Conservation (phyloP, 179 eudicot genomes). For the Beta corolliflora region DNA sequence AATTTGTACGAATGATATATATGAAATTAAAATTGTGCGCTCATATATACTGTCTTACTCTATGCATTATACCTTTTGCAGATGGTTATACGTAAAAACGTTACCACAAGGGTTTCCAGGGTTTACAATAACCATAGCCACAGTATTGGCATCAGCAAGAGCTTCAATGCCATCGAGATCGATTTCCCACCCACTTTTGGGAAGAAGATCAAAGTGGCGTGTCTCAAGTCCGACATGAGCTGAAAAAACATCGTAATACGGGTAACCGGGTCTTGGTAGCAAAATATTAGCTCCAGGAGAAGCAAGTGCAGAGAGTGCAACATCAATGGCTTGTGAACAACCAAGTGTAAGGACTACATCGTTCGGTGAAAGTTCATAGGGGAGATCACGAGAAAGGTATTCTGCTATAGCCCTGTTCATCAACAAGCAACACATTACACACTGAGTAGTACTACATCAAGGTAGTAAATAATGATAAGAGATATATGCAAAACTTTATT, state of each 20-base stretch:
- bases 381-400: slow-evolving; percentile 28
- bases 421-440: background rate
- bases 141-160: slow-evolving; percentile 29
- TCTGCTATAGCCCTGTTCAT: slow-evolving; percentile 35
- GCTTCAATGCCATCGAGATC: slow-evolving; percentile 24
- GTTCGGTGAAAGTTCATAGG: slow-evolving; percentile 22
- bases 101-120: slow-evolving; percentile 40
- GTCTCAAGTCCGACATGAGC: slow-evolving; percentile 26
- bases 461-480: background rate
- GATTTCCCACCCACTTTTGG: slow-evolving; percentile 28
- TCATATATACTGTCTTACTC: too few species aligned
- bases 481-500: background rate
- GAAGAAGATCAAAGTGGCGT: slow-evolving; percentile 31
- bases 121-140: slow-evolving; percentile 30
- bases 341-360: slow-evolving; percentile 31
- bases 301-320: slow-evolving; percentile 18
- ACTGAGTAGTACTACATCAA: background rate
- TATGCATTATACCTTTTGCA: slow-evolving; percentile 29
- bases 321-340: slow-evolving; percentile 27
- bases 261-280: slow-evolving; percentile 29
- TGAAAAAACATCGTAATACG: slow-evolving; percentile 20
- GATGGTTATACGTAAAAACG: slow-evolving; percentile 27
- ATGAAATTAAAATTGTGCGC: too few species aligned
- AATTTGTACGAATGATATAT: too few species aligned
- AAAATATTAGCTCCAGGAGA: slow-evolving; percentile 27